Percentiles rank a stretch among this genome's conserved stretches.
phyloP scores from a whole-genome alignment of 495 filamentous ascomycete species.

The Opeltia flavorubescens region DNA sequence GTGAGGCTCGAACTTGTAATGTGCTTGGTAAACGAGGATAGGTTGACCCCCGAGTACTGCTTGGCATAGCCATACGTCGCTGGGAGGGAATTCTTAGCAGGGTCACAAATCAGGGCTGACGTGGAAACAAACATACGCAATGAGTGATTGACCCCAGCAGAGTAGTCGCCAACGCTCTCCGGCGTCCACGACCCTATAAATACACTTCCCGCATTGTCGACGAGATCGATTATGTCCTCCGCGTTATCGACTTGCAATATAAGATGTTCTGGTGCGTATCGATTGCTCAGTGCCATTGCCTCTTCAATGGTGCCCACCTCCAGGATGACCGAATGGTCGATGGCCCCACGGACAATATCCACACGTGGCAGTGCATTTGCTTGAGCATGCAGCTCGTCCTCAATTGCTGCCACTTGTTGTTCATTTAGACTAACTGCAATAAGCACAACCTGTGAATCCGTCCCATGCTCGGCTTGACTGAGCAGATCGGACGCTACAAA shows the following conservation, averaged over 20 bases:
- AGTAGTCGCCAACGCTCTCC: constrained; percentile 94
- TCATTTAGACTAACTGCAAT: constrained; percentile 74
- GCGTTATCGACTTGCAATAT: constrained; percentile 78
- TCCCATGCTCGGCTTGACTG: constrained; percentile 91
- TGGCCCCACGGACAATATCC: constrained; percentile 84
- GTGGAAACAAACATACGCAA: constrained; percentile 55
- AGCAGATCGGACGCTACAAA: constrained; percentile 93
- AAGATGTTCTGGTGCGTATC: constrained; percentile 94
- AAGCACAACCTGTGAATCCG: constrained; percentile 87
- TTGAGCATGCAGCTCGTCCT: constrained; percentile 79
- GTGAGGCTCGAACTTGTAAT: constrained; percentile 88
- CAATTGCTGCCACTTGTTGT: constrained; percentile 58
- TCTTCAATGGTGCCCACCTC: constrained; percentile 66
- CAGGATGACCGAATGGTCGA: constrained; percentile 80
- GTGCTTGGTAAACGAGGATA: constrained; percentile 90
- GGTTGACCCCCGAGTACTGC: constrained; percentile 95
- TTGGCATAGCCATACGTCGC: constrained; percentile 96
- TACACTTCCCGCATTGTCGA: constrained; percentile 91
- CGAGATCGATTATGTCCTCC: constrained; percentile 52
- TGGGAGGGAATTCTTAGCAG: constrained; percentile 19
- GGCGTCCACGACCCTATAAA: constrained; percentile 95
- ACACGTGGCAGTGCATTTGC: constrained; percentile 79
- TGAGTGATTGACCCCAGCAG: constrained; percentile 92
- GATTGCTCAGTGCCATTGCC: constrained; percentile 77
- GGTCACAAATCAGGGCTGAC: constrained; percentile 3